Conservation (phyloP, 1,139 yeast species). For the Wickerhamomyces sp. region DNA sequence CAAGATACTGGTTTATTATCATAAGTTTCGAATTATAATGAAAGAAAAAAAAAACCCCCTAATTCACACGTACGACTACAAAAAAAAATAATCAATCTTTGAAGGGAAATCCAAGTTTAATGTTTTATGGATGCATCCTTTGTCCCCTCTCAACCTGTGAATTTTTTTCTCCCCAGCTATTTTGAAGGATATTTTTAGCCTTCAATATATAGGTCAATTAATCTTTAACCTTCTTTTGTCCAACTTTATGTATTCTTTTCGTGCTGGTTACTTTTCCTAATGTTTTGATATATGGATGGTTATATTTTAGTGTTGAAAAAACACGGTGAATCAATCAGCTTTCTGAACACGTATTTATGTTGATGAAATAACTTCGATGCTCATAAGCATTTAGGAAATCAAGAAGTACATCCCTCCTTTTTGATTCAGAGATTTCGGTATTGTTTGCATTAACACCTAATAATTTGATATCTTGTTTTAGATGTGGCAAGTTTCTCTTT, state of each 20-base stretch:
- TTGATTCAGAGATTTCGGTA: not conserved
- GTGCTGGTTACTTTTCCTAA: too few relatives aligned
- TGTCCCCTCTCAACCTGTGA: too few relatives aligned
- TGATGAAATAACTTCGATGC: conserved; percentile 22
- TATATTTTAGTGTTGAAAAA: not conserved
- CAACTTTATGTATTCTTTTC: too few relatives aligned
- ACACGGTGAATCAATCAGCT: conserved; percentile 1
- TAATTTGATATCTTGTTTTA: conserved; percentile 31
- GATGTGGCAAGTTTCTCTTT: conserved; percentile 45
- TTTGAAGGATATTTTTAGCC: too few relatives aligned
- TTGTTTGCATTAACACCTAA: conserved; percentile 19
- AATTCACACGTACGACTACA: too few relatives aligned
- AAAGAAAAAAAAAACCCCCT: not conserved
- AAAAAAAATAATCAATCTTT: too few relatives aligned
- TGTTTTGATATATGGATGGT: too few relatives aligned
- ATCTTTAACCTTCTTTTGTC: too few relatives aligned
- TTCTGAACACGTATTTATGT: conserved; percentile 20
- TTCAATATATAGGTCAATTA: too few relatives aligned
- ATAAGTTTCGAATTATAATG: conserved; percentile 21
- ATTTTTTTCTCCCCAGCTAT: too few relatives aligned
- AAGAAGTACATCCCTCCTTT: not conserved
- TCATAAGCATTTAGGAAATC: conserved; percentile 20
- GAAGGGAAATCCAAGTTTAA: too few relatives aligned
- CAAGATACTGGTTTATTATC: conserved; percentile 80
- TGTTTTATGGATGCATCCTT: too few relatives aligned